Conservation (phyloP, 179 eudicot genomes). For the Heliamphora ciliata region DNA sequence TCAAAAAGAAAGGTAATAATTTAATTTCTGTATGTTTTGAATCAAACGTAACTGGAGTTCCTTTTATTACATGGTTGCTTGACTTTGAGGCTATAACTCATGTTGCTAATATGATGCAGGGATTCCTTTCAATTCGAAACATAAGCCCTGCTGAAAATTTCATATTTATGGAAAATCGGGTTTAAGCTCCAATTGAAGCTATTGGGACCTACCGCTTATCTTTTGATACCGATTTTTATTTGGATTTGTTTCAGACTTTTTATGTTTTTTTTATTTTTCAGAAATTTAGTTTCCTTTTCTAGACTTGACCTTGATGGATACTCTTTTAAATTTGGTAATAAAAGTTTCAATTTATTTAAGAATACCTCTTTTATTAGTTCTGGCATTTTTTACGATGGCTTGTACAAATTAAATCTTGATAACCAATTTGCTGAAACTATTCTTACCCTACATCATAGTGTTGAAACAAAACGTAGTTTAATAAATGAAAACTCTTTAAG, state of each 20-base stretch:
- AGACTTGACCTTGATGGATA: neutral
- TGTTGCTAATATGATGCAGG: neutral
- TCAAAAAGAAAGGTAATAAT: neutral
- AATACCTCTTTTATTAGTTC: no score
- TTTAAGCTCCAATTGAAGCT: neutral
- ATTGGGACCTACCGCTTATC: no score
- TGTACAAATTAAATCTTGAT: no score
- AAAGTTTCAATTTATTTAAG: no score
- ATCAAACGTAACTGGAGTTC: neutral
- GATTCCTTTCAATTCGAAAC: neutral
- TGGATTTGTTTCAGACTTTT: neutral
- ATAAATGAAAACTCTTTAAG: no score
- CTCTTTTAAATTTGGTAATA: no score
- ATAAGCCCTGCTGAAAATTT: neutral
- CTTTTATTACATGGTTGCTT: neutral
- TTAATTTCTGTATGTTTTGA: neutral
- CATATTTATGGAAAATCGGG: neutral
- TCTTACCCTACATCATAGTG: no score
- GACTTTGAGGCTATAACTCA: no score
- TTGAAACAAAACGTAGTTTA: no score
- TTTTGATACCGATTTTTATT: neutral
- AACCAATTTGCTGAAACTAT: no score
- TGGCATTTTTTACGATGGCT: no score
- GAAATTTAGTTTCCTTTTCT: neutral
- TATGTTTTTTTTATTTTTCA: neutral